These are phyloP conservation scores for Boletus edulis DNA, from an alignment of 768 basidiomycete genomes.

Conservation along the genomic window DNA sequence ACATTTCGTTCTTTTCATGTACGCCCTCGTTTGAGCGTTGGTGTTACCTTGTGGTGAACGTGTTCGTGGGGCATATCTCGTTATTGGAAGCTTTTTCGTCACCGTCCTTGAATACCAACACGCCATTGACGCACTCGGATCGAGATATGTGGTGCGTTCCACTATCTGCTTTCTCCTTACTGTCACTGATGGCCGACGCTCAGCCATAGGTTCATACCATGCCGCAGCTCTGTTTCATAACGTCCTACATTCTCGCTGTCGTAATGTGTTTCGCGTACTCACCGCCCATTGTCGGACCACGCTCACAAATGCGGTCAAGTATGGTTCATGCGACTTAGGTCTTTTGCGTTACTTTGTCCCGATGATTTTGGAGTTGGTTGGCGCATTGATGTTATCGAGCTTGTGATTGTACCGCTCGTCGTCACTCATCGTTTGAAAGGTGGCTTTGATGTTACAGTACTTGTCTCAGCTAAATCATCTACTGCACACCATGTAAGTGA, in stretches of 20 bases:
- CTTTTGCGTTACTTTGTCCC: no score
- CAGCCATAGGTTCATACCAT: conserved; percentile 57
- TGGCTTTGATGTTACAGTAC: no score
- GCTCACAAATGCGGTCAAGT: no score
- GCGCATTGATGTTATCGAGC: no score
- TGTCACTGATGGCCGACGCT: background rate
- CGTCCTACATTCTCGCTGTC: conserved; percentile 71
- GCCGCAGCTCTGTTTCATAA: conserved; percentile 67
- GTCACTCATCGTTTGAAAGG: no score
- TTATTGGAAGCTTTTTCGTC: conserved; percentile 63
- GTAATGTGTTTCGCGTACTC: conserved; percentile 64
- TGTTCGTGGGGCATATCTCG: conserved; percentile 69
- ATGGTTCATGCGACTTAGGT: no score
- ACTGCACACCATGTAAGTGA: background rate
- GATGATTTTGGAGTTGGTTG: no score
- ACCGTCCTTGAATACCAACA: conserved; percentile 60
- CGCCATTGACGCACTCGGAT: conserved; percentile 56
- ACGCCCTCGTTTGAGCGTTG: conserved; percentile 21
- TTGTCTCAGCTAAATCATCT: no score
- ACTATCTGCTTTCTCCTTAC: background rate
- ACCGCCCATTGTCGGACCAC: no score
- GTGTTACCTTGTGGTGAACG: background rate
- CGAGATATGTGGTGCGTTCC: conserved; percentile 42
- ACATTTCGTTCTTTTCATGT: conserved; percentile 96
- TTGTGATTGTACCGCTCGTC: no score